Base-by-base conservation (phyloP, 1,284 basidiomycete species). In the Blastosporella zonata region DNA sequence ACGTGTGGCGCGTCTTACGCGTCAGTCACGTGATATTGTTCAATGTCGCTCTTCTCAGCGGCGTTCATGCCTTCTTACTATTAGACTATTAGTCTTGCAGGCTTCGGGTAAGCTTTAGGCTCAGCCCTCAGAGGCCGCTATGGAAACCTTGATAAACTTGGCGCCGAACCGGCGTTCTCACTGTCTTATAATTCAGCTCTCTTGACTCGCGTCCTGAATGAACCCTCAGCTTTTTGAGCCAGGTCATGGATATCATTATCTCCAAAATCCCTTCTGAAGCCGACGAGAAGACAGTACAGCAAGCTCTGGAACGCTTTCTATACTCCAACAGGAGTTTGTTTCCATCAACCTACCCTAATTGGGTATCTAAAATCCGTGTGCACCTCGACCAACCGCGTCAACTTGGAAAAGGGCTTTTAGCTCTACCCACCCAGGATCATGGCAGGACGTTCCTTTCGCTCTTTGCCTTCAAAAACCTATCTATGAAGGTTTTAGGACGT, bases 191-290 rank as follows among this genome's bases (percentile, higher is more conserved):
- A n/a, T n/a, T n/a, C n/a, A n/a, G n/a, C n/a, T n/a, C n/a, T n/a
- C n/a, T n/a, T n/a, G n/a, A n/a, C n/a, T n/a, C n/a, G n/a, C n/a
- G n/a, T n/a, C n/a, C n/a, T n/a, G n/a, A n/a, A n/a, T n/a, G n/a
- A n/a, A n/a, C n/a, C n/a, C n/a, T n/a, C n/a, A n/a, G n/a, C n/a
- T n/a, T n/a, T n/a, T n/a, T n/a, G n/a, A n/a, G n/a, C n/a, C n/a
- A 12, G 7, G 31, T 12, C 6, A 5, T 17, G 23, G 39, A 49
- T 49, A 6, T 20, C 18, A 0, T 13, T 8, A 34, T 55, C 68
- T 0, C 73, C 36, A 38, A 38, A 9, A 20, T 38, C 18, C 36
- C 36, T 21, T 20, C 36, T 20, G 15, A 15, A 15, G 36, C 36
- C 8, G 36, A 38, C 13, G 36, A 38, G 15, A 3, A 10, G 10